phyloP scores from a whole-genome alignment of 2,329 filamentous ascomycete species.

The Alternaria consortialis region DNA sequence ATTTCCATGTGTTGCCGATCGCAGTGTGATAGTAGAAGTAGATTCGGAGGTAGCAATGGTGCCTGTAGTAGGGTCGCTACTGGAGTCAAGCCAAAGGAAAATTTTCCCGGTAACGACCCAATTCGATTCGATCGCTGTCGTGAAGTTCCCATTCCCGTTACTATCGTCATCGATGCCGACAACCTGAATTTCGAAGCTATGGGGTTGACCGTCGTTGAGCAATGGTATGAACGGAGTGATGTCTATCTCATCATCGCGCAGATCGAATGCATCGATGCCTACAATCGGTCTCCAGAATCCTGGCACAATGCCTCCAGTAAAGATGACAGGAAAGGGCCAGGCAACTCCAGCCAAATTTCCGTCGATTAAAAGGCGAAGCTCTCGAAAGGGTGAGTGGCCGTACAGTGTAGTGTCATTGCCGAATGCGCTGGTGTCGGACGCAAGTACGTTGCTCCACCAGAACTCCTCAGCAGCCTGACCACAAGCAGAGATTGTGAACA shows the following conservation, averaged over 20 bases:
- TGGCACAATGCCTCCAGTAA: slow-evolving; percentile 81
- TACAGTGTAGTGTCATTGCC: slow-evolving; percentile 65
- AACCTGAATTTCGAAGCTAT: slow-evolving; percentile 74
- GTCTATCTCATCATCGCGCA: slow-evolving; percentile 82
- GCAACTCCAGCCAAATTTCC: slow-evolving; percentile 75
- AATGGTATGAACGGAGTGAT: slow-evolving; percentile 78
- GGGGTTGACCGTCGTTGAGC: slow-evolving; percentile 70
- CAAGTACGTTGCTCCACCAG: slow-evolving; percentile 82
- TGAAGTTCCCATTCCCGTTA: slow-evolving; percentile 59
- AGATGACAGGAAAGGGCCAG: slow-evolving; percentile 85
- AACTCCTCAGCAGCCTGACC: slow-evolving; percentile 82
- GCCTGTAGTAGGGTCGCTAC: slow-evolving; percentile 63
- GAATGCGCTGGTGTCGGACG: slow-evolving; percentile 69
- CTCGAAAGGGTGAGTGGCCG: slow-evolving; percentile 77
- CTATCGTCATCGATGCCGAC: slow-evolving; percentile 69
- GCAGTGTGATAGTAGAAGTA: slow-evolving; percentile 60
- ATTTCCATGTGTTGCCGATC: slow-evolving; percentile 58
- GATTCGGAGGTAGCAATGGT: slow-evolving; percentile 49
- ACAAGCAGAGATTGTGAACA: slow-evolving; percentile 79
- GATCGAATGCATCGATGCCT: slow-evolving; percentile 79
- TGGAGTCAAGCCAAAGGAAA: slow-evolving; percentile 75
- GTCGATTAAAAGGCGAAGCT: slow-evolving; percentile 80
- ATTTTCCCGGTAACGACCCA: slow-evolving; percentile 84
- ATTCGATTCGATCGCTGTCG: slow-evolving; percentile 66
- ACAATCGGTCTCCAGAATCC: slow-evolving; percentile 81